Percentiles rank a stretch among this genome's conserved stretches.
phyloP scores from a whole-genome alignment of 2,329 filamentous ascomycete genomes.

The Colletotrichum limetticola region DNA sequence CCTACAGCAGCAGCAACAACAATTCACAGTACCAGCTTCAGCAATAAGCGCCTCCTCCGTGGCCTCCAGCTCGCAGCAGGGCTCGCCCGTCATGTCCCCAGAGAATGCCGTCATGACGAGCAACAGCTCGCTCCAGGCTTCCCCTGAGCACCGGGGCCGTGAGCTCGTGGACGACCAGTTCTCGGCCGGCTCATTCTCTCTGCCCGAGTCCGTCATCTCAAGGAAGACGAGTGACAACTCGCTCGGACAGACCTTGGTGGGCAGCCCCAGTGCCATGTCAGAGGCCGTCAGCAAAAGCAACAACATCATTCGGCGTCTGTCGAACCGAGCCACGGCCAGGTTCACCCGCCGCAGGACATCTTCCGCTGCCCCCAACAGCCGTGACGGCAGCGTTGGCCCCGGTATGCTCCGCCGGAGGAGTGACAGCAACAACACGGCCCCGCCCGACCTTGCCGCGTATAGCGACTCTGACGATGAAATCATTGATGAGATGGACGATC shows the following conservation, averaged over 20 bases:
- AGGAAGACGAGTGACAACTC: conserved; percentile 70
- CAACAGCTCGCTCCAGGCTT: conserved; percentile 73
- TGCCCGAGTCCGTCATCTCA: conserved; percentile 78
- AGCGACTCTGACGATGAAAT: conserved; percentile 69
- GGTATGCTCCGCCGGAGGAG: conserved; percentile 88
- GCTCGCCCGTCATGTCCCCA: conserved; percentile 68
- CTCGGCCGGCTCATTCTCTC: conserved; percentile 68
- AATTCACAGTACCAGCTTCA: conserved; percentile 57
- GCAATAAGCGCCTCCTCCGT: conserved; percentile 67
- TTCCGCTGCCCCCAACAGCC: conserved; percentile 78
- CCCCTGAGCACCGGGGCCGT: conserved; percentile 71
- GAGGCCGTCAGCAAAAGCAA: conserved; percentile 50
- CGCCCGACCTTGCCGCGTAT: conserved; percentile 57
- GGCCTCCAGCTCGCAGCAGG: conserved; percentile 64
- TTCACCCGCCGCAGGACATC: conserved; percentile 77
- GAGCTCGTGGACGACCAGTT: conserved; percentile 61
- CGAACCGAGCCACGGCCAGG: conserved; percentile 79
- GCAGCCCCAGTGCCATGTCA: conserved; percentile 67
- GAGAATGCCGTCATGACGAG: conserved; percentile 63
- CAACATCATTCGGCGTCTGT: conserved; percentile 82
- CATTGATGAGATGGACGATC: conserved; percentile 62
- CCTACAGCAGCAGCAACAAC: conserved; percentile 38
- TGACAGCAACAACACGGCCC: conserved; percentile 83
- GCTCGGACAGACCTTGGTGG: conserved; percentile 68
- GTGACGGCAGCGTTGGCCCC: conserved; percentile 90